These are phyloP conservation scores for Taphrina wiesneri DNA, from an alignment of 1,139 yeast genomes.

Conservation along the genomic window DNA sequence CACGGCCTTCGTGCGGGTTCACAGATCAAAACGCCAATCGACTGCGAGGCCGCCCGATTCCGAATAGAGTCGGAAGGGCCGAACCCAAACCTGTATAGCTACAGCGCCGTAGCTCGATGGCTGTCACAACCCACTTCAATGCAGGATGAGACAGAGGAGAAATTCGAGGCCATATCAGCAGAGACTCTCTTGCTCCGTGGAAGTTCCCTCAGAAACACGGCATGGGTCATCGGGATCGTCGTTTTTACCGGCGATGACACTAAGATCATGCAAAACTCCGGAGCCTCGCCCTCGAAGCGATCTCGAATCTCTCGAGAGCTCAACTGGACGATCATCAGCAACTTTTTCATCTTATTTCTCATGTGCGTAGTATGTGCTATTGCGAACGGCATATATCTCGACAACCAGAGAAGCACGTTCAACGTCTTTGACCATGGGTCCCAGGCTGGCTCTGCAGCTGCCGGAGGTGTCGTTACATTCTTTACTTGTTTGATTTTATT, in stretches of 20 bases:
- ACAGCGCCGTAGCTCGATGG: slow-evolving; percentile 80
- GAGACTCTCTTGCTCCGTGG: slow-evolving; percentile 86
- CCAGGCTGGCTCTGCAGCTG: slow-evolving; percentile 64
- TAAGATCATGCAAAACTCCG: slow-evolving; percentile 90
- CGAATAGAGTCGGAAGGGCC: slow-evolving; percentile 93
- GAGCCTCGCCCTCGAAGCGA: slow-evolving; percentile 85
- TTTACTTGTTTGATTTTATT: slow-evolving; percentile 87
- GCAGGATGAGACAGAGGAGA: slow-evolving; percentile 39
- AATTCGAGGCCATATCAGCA: slow-evolving; percentile 69
- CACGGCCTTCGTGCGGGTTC: slow-evolving; percentile 73
- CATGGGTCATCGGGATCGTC: slow-evolving; percentile 89
- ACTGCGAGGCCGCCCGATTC: slow-evolving; percentile 71
- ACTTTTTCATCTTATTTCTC: slow-evolving; percentile 70
- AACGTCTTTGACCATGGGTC: slow-evolving; percentile 70
- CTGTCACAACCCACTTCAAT: slow-evolving; percentile 42
- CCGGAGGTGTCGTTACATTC: slow-evolving; percentile 79
- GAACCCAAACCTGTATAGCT: slow-evolving; percentile 76
- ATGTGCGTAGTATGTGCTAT: slow-evolving; percentile 82
- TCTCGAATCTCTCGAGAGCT: slow-evolving; percentile 81
- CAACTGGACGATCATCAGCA: slow-evolving; percentile 67
- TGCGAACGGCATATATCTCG: slow-evolving; percentile 75
- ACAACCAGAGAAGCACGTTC: slow-evolving; percentile 57
- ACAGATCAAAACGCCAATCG: slow-evolving; percentile 63
- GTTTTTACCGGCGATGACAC: slow-evolving; percentile 88
- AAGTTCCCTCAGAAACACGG: slow-evolving; percentile 84